Evolutionary conservation across 169 alveolate genomes (phyloP).

Genomic region (Cryptosporidium baileyi): DNA sequence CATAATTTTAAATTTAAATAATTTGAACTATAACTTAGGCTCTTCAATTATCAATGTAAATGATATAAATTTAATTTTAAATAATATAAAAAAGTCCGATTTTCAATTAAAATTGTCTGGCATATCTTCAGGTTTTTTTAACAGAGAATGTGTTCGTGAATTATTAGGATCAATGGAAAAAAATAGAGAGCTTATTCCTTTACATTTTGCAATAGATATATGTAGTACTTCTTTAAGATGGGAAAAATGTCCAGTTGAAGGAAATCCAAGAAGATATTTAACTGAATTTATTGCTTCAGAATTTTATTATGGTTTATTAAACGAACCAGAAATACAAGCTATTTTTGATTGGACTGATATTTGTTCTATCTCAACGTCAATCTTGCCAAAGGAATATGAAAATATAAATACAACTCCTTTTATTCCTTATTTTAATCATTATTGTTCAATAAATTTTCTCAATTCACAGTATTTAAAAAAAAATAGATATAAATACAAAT

Average conservation of each 20-base stretch:
- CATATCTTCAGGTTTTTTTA: constrained; percentile 42
- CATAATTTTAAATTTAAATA: constrained; percentile 3
- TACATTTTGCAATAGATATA: constrained; percentile 30
- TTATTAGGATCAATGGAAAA: constrained; percentile 2
- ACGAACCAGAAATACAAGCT: background rate
- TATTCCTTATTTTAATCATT: constrained; percentile 52
- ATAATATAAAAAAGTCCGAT: background rate
- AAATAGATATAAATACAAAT: background rate
- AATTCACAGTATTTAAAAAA: background rate
- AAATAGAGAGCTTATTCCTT: constrained; percentile 21
- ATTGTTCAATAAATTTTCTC: constrained; percentile 17
- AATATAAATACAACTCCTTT: constrained; percentile 1
- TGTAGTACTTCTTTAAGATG: constrained; percentile 58
- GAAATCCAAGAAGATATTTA: background rate
- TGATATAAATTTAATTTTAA: constrained; percentile 31
- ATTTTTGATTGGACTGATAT: constrained; percentile 27
- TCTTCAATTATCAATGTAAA: background rate
- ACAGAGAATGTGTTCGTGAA: constrained; percentile 62
- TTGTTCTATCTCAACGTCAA: constrained; percentile 12
- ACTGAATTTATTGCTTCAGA: constrained; percentile 61
- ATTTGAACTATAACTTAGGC: background rate
- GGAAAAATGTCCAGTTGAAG: constrained; percentile 9
- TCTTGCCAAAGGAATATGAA: constrained; percentile 7
- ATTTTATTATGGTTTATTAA: constrained; percentile 23
- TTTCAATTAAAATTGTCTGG: background rate